phyloP scores from a whole-genome alignment of 768 basidiomycete genomes.

The Phaeotremella skinneri region DNA sequence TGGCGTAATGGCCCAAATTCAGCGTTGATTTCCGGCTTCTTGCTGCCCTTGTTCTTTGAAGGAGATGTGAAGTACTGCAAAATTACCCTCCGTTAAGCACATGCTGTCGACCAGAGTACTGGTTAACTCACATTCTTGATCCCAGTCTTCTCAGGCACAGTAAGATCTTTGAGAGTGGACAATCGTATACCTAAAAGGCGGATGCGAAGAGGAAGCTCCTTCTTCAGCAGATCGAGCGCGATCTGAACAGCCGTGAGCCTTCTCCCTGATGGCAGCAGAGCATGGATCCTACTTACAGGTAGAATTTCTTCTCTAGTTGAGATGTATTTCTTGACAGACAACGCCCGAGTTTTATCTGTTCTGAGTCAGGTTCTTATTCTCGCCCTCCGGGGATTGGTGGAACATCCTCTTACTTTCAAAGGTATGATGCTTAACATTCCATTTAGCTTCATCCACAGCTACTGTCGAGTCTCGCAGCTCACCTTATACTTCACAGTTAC shows the following conservation, averaged over 20 bases:
- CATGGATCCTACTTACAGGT: constrained; percentile 56
- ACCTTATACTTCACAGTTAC: constrained; percentile 86
- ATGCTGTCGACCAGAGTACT: neutral
- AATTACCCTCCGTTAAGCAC: neutral
- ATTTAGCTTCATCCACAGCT: constrained; percentile 4
- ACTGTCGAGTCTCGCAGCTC: constrained; percentile 6
- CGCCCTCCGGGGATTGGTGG: neutral
- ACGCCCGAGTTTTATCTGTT: constrained; percentile 68
- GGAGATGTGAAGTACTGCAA: constrained; percentile 47
- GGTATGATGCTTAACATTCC: constrained; percentile 60
- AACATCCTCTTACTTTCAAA: constrained; percentile 64
- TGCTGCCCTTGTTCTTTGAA: constrained; percentile 34
- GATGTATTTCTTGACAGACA: constrained; percentile 74
- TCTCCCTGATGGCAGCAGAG: constrained; percentile 5
- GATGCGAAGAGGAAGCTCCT: constrained; percentile 74
- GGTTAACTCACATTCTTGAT: constrained; percentile 65
- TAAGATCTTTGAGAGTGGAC: constrained; percentile 83
- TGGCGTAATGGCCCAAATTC: constrained; percentile 26
- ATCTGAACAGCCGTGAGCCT: constrained; percentile 55
- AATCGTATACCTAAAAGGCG: constrained; percentile 84
- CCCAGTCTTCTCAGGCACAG: constrained; percentile 56
- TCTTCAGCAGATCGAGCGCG: constrained; percentile 75
- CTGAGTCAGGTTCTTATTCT: constrained; percentile 38
- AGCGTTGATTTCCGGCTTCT: constrained; percentile 52
- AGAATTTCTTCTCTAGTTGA: constrained; percentile 73